A percentile compares a stretch with the other conserved stretches of the same genome.
Evolutionary conservation across 805 yeast genomes (phyloP).

Genomic region (Wickerhamomyces ciferrii): DNA sequence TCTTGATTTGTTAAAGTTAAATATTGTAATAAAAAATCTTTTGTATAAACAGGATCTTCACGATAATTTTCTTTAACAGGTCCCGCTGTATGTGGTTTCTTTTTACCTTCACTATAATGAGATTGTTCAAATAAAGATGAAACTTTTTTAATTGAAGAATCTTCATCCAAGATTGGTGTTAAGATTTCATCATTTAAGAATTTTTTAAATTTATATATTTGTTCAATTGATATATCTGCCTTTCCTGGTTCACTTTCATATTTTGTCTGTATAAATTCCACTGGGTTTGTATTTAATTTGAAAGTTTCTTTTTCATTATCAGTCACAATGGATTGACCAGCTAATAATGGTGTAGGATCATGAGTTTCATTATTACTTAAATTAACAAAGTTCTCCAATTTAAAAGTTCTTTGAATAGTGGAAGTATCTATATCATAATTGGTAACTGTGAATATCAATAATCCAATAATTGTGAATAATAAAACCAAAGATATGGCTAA

Average conservation of each 20-base stretch:
- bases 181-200: conserved; percentile 1
- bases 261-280: not conserved
- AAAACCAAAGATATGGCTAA: not conserved
- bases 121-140: not conserved
- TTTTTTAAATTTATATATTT: not conserved
- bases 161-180: conserved; percentile 5
- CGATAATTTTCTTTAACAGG: conserved; percentile 12
- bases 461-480: not conserved
- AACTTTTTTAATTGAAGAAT: not conserved
- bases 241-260: not conserved
- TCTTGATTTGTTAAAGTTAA: conserved; percentile 6
- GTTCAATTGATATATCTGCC: not conserved
- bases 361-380: not conserved
- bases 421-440: not conserved
- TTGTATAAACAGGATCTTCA: conserved; percentile 11
- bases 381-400: not conserved
- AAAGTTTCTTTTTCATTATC: not conserved
- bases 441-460: not conserved
- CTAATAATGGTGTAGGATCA: not conserved
- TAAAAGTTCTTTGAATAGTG: not conserved
- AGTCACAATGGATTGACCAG: too few species aligned
- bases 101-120: conserved; percentile 9
- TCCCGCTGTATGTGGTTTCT: conserved; percentile 11
- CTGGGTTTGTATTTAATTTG: not conserved
- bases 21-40: conserved; percentile 7